Evolutionary conservation across 2,329 filamentous ascomycete species (phyloP).

Genomic region (Penicillium sp.): DNA sequence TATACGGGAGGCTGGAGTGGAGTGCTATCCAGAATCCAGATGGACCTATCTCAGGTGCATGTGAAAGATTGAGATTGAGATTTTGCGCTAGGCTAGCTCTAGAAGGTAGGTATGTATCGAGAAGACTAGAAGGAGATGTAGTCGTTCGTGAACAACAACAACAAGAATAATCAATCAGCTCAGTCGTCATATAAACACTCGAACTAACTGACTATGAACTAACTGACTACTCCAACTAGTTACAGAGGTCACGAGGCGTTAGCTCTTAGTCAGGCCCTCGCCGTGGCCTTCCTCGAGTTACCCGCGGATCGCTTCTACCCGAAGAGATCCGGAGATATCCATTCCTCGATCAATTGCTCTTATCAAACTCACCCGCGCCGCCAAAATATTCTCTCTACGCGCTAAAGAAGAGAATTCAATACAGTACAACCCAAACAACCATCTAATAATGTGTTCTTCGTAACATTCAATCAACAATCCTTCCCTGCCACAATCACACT

Average conservation of each 20-base stretch:
- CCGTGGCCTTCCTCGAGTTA: slow-evolving; percentile 13
- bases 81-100: neutral
- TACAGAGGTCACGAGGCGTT: neutral
- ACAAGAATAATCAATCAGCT: neutral
- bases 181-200: too few relatives aligned
- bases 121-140: neutral
- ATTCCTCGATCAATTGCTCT: neutral
- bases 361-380: neutral
- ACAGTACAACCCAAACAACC: neutral
- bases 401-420: neutral
- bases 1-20: slow-evolving; percentile 1
- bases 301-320: neutral
- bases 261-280: slow-evolving; percentile 2
- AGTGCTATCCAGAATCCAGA: neutral
- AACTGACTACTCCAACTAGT: neutral
- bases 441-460: neutral
- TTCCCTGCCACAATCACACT: too few relatives aligned
- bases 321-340: neutral
- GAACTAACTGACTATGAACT: too few relatives aligned
- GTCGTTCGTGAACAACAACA: too few relatives aligned
- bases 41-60: neutral
- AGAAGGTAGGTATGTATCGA: neutral
- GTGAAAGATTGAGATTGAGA: too few relatives aligned
- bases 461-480: too few relatives aligned
- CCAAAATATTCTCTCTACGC: neutral